These are phyloP conservation scores for Nitzschia sp. DNA, from an alignment of 108 stramenopile genomes.

Conservation along the genomic window DNA sequence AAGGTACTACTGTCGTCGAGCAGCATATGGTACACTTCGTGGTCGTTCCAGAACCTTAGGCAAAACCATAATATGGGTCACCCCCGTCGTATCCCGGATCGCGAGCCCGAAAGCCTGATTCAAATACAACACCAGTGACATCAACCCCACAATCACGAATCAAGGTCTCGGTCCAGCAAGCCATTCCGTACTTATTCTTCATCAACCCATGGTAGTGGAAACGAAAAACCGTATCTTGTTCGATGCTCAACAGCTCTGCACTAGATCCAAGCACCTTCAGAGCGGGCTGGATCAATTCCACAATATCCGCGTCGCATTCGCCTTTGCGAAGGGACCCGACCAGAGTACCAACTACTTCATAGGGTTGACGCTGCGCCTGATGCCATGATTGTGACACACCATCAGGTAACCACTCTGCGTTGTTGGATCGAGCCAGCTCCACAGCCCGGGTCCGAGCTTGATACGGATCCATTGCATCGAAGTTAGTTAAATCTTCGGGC, in stretches of 20 bases:
- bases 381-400: conserved; percentile 62
- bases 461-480: conserved; percentile 64
- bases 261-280: conserved; percentile 68
- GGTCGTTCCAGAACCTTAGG: too few relatives aligned
- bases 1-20: too few relatives aligned
- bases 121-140: conserved; percentile 83
- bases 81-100: conserved; percentile 84
- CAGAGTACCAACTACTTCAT: conserved; percentile 60
- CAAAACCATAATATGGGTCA: conserved; percentile 54
- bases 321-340: conserved; percentile 73
- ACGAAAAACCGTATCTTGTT: conserved; percentile 71
- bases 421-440: conserved; percentile 79
- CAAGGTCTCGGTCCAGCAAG: conserved; percentile 68
- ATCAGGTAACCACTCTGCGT: conserved; percentile 82
- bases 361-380: conserved; percentile 46
- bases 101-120: conserved; percentile 77
- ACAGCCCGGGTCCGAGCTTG: conserved; percentile 65
- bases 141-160: conserved; percentile 81
- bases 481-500: conserved; percentile 64
- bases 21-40: too few relatives aligned
- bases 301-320: conserved; percentile 49
- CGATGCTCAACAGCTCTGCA: conserved; percentile 76
- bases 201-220: conserved; percentile 88
- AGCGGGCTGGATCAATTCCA: conserved; percentile 73
- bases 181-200: conserved; percentile 83